Evolutionary conservation across 306 rosid species (phyloP).

Genomic region (Cyamopsis tetragonoloba): DNA sequence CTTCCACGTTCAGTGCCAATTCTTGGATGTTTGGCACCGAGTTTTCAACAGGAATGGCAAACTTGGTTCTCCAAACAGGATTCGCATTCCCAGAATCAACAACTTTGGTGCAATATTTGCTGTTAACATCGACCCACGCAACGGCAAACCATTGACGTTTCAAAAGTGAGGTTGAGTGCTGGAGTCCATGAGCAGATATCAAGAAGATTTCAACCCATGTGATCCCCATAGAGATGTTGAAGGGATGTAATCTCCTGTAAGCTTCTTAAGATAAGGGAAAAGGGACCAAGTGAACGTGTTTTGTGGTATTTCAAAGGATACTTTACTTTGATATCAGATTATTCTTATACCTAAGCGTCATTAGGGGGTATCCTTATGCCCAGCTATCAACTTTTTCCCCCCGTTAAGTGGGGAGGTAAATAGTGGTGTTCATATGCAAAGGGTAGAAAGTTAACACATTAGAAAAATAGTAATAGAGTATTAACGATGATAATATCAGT

Average conservation of each 20-base stretch:
- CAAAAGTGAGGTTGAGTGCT: conserved; percentile 58
- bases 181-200: conserved; percentile 72
- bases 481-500: neutral
- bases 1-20: conserved; percentile 59
- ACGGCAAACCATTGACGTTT: conserved; percentile 87
- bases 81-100: conserved; percentile 67
- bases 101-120: conserved; percentile 79
- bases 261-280: conserved; percentile 28
- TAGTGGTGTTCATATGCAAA: neutral
- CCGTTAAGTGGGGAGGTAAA: conserved; percentile 22
- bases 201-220: conserved; percentile 72
- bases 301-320: conserved; percentile 38
- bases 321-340: conserved; percentile 45
- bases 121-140: conserved; percentile 71
- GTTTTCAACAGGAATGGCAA: conserved; percentile 52
- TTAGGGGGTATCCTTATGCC: conserved; percentile 33
- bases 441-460: neutral
- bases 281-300: conserved; percentile 11
- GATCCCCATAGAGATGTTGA: conserved; percentile 51
- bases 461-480: neutral
- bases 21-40: conserved; percentile 41
- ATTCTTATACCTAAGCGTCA: conserved; percentile 34
- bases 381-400: conserved; percentile 15
- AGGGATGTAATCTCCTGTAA: conserved; percentile 24
- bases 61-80: conserved; percentile 83